Evolutionary conservation across 2,329 filamentous ascomycete genomes (phyloP).

Genomic region (Penicillium sclerotiorum): DNA sequence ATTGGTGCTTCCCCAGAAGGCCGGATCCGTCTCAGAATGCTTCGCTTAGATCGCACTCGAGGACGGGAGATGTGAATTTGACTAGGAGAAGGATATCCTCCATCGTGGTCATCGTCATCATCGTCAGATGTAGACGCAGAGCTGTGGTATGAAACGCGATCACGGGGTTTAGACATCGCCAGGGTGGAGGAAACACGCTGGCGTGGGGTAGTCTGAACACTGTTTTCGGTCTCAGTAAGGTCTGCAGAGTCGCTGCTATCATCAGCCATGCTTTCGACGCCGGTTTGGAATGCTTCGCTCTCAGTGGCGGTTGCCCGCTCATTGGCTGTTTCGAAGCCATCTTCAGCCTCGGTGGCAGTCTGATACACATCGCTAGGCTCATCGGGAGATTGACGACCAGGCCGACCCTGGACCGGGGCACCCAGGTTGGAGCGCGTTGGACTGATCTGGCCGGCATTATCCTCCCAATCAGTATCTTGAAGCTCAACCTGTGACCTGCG

Average conservation of each 20-base stretch:
- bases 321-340: slow-evolving; percentile 73
- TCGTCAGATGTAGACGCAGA: slow-evolving; percentile 87
- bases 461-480: slow-evolving; percentile 89
- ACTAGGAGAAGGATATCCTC: slow-evolving; percentile 69
- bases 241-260: slow-evolving; percentile 71
- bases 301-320: slow-evolving; percentile 76
- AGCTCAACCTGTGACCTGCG: slow-evolving; percentile 77
- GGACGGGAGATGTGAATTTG: slow-evolving; percentile 68
- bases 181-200: slow-evolving; percentile 42
- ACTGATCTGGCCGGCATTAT: slow-evolving; percentile 65
- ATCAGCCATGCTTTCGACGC: slow-evolving; percentile 69
- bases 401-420: slow-evolving; percentile 29
- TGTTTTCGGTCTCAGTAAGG: slow-evolving; percentile 80
- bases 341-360: slow-evolving; percentile 74
- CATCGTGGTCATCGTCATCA: slow-evolving; percentile 58
- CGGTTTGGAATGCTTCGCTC: slow-evolving; percentile 93
- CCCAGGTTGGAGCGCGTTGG: slow-evolving; percentile 52
- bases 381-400: slow-evolving; percentile 32
- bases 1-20: slow-evolving; percentile 49
- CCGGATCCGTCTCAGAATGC: slow-evolving; percentile 61
- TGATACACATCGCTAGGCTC: slow-evolving; percentile 73
- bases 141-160: slow-evolving; percentile 74
- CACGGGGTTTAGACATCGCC: slow-evolving; percentile 52
- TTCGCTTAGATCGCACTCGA: slow-evolving; percentile 70
- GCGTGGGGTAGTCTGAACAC: slow-evolving; percentile 38